Base-by-base conservation (phyloP, 1,139 yeast species). In the Lodderomyces theae region DNA sequence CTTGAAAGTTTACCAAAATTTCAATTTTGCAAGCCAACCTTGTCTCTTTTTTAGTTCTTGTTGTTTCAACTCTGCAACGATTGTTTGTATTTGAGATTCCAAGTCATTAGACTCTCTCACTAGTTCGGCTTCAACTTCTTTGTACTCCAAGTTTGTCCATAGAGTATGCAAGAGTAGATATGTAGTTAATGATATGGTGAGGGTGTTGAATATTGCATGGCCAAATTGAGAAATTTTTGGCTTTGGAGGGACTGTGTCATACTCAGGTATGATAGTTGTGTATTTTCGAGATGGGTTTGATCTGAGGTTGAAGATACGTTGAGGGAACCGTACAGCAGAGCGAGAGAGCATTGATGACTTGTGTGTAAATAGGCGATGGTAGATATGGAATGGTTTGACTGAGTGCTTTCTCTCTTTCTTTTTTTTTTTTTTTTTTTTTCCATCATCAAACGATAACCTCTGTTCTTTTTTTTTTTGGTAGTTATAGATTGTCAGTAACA, bases 151-250 rank as follows among this genome's bases (percentile, higher is more conserved):
- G 10, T 54, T 47, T 19, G 56, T 52, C 65, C 72, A 67, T 10
- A 61, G 40, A 1, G 66, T 52, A 47, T 72, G 71, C 34, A 71
- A 54, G 5, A 58, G 48, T 49, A 71, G 59, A 50, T 67, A 72
- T 0, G 73, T 58, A 1, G 71, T 55, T 3, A 72, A 63, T 3
- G 77, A 74, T 18, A 71, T 50, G 23, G 71, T 59, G 40, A 72
- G 67, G 3, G 71, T 60, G 48, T 72, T 71, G 34, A 65, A 56
- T 16, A 70, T 51, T 5, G 77, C 74, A 43, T 53, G 58, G 40
- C 56, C 58, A 51, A 72, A 72, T 47, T 72, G 68, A 18, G 66
- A 53, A 13, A 72, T 43, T 18, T 48, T 56, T 6, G 77, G 77
- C 44, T 67, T 66, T 11, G 39, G 21, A 2, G 19, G 35, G 11